Percentiles rank a stretch among this genome's conserved stretches.
Conservation (phyloP, 805 yeast species). For the Monosporozyma unispora region DNA sequence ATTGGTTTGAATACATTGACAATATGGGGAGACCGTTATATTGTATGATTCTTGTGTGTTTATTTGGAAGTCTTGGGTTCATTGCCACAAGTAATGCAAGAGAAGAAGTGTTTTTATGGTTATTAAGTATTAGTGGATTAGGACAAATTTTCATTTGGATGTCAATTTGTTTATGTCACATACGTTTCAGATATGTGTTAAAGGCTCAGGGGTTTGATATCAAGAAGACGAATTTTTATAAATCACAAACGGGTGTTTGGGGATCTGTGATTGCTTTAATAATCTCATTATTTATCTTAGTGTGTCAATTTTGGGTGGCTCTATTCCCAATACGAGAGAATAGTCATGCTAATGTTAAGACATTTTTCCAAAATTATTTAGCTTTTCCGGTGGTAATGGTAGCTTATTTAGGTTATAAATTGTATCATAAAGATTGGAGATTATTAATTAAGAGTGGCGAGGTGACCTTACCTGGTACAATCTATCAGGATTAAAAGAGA, state of each 20-base stretch:
- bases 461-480: constrained; percentile 35
- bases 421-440: constrained; percentile 30
- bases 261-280: constrained; percentile 50
- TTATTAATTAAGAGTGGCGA: constrained; percentile 34
- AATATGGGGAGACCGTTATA: constrained; percentile 46
- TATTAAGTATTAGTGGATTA: constrained; percentile 67
- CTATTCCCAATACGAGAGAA: constrained; percentile 41
- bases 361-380: constrained; percentile 45
- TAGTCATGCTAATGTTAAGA: constrained; percentile 26
- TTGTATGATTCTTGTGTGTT: constrained; percentile 35
- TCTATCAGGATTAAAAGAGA: too few relatives aligned
- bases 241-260: constrained; percentile 46
- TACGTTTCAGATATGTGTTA: constrained; percentile 55
- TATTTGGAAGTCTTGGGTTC: constrained; percentile 50
- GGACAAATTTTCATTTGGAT: constrained; percentile 79
- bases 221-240: constrained; percentile 36
- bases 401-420: constrained; percentile 38
- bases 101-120: constrained; percentile 59
- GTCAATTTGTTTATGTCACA: constrained; percentile 57
- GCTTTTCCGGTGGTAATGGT: constrained; percentile 38
- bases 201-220: constrained; percentile 37
- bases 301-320: constrained; percentile 68
- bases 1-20: constrained; percentile 39
- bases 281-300: constrained; percentile 44
- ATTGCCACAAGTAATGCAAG: constrained; percentile 52